Evolutionary conservation across 768 basidiomycete genomes (phyloP), one percentile per base, ranked within the genome.

Genomic region (Auricularia sp.): DNA sequence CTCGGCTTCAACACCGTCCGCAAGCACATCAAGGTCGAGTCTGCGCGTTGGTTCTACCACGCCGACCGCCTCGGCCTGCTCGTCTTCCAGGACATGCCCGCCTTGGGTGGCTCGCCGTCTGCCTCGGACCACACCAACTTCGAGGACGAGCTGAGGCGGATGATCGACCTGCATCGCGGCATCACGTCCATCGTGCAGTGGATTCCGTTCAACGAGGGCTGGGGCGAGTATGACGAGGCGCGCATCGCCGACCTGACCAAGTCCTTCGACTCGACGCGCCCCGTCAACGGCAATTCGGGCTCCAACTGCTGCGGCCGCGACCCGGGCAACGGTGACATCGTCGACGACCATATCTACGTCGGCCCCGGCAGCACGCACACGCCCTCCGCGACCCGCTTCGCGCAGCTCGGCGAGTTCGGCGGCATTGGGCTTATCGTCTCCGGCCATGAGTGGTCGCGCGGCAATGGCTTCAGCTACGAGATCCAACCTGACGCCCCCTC

Each of bases 21-120:
- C 53, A 56, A 23, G 23, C 23, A 23, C 23, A 23, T 23, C 23
- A 23, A 23, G 23, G 23, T 23, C 23, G 23, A 23, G 53, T 21
- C 53, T n/a, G 53, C 53, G 53, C 53, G 53, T 21, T 56, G 53
- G 53, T 56, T 56, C 53, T 56, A 56, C n/a, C 53, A 56, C 23
- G 53, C 53, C 53, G 53, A 56, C 23, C 16, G 18, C 21, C 53
- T 56, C 53, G 53, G 53, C 21, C 53, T 56, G 16, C 18, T 29
- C 23, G 53, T 56, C 53, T 56, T n/a, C 53, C 53, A 56, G 23
- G 53, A 56, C 23, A 56, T 56, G 53, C 53, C 53, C 7, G 53
- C 53, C 53, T 14, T 56, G 53, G 12, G 53, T 21, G 21, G 12
- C 53, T 10, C 8, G 18, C 12, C n/a, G 16, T 12, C 10, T 8